These are phyloP conservation scores for Aspergillus oerlinghausenensis DNA, from an alignment of 2,329 filamentous ascomycete species.

Conservation along the genomic window DNA sequence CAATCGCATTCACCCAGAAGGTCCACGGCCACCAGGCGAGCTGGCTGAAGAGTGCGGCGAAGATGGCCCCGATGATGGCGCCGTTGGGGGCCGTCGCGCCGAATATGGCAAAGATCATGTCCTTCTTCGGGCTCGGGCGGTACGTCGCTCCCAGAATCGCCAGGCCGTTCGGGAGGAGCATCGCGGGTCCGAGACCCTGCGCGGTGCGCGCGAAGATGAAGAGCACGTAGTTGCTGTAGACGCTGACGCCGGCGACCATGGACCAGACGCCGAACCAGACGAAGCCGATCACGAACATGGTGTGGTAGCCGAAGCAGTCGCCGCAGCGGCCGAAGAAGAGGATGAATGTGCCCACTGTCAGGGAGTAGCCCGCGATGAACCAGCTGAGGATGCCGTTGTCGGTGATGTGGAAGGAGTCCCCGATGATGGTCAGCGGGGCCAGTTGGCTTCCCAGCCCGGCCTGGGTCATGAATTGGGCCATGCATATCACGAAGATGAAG, in stretches of 20 bases:
- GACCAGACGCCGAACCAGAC: slow-evolving; percentile 27
- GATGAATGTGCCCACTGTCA: slow-evolving; percentile 42
- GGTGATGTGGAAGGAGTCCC: slow-evolving; percentile 42
- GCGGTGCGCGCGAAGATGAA: slow-evolving; percentile 48
- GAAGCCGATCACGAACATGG: slow-evolving; percentile 26
- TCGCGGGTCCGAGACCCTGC: slow-evolving; percentile 54
- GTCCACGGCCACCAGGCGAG: slow-evolving; percentile 49
- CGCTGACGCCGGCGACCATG: slow-evolving; percentile 24
- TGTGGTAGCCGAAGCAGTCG: slow-evolving; percentile 28
- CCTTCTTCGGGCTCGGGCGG: slow-evolving; percentile 50
- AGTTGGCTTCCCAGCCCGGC: slow-evolving; percentile 47
- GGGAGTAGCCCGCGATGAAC: slow-evolving; percentile 54
- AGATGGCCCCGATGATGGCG: slow-evolving; percentile 34
- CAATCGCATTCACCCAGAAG: slow-evolving; percentile 38
- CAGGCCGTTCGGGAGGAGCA: slow-evolving; percentile 61
- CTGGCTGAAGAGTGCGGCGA: slow-evolving; percentile 31
- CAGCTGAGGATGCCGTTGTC: slow-evolving; percentile 48
- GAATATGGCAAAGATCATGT: slow-evolving; percentile 52
- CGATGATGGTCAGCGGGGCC: slow-evolving; percentile 48
- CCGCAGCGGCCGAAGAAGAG: slow-evolving; percentile 34
- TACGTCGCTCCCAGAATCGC: slow-evolving; percentile 57
- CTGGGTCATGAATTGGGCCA: slow-evolving; percentile 43
- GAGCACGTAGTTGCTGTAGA: slow-evolving; percentile 35
- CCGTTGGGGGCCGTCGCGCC: slow-evolving; percentile 44
- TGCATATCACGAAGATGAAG: slow-evolving; percentile 33